Base-by-base conservation (phyloP, 2,329 filamentous ascomycete species). In the Clathrospora elynae region DNA sequence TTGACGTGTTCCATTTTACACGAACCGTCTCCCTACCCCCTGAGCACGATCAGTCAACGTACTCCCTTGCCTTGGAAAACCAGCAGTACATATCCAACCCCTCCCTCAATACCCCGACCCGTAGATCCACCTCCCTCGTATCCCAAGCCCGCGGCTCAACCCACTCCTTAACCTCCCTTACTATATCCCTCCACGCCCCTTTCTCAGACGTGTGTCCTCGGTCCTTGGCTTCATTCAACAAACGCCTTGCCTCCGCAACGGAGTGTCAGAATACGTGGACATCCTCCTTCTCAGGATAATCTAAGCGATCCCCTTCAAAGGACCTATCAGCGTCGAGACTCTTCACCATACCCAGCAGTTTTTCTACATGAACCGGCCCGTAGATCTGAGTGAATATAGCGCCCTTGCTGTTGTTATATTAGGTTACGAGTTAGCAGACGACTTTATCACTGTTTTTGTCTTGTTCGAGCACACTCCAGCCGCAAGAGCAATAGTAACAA, bases 391-490 rank as follows among this genome's bases (percentile, higher is more conserved):
- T n/a, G n/a, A n/a, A n/a, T n/a, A n/a, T n/a, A n/a, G n/a, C n/a
- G 64, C 64, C 42, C 53, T 59, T 43, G 65, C 60, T 40, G 14
- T 30, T 14, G 22, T 18, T 20, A 8, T 24, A 17, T 12, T 16
- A 13, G 12, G 4, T 38, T 7, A 3, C 13, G 7, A 9, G 12
- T 13, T 22, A 11, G 5, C 20, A 23, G 20, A 19, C 20, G 6
- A 13, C 52, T 58, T 46, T 57, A 67, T 62, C 61, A 55, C 61
- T 60, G 45, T n/a, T n/a, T n/a, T n/a, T n/a, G n/a, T n/a, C n/a
- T n/a, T n/a, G n/a, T n/a, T n/a, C n/a, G n/a, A n/a, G n/a, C n/a
- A n/a, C n/a, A 67, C 51, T 49, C 62, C 59, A 54, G 65, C 59
- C 54, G 62, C 64, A 46, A 67, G 55, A 24, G 59, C 61, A 34